Base-by-base conservation (phyloP, 176 grass and related monocot genomes). In the Oryza glumipatula region DNA sequence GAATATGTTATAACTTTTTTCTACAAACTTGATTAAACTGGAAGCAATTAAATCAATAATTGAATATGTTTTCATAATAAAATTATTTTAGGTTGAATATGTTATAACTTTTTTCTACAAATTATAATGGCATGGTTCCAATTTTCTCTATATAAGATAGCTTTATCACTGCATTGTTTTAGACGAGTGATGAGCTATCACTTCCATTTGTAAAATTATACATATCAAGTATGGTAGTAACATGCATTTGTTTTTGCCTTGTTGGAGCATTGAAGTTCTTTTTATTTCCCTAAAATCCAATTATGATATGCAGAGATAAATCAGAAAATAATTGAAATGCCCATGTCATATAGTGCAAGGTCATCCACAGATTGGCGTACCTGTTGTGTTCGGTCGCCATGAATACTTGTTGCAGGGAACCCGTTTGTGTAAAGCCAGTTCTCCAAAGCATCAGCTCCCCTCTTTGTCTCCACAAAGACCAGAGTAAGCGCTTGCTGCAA, bases 401-500 rank as follows among this genome's bases (percentile, higher is more conserved):
- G 95, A 90, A 98, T 98, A 77, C 92, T 94, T 80, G 95, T 93
- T 75, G 95, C 95, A 82, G 95, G 95, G 61, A 98, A 98, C 6
- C 88, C 90, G 2, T 98, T 98, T 81, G 74, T 95, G 80, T 70
- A 98, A 73, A 98, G 76, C 95, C 95, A 98, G 87, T 93, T 85
- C 83, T 98, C 95, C 54, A 98, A 80, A 74, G 95, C 86, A 91
- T 98, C 95, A 84, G 95, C 95, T 12, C 95, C 92, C 63, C 91
- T 91, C 89, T 98, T 98, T 64, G 95, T 98, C 82, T 98, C 95
- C 84, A 98, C 95, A 80, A 98, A 98, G 23, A 98, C 95, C 46
- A 98, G 81, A 75, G 95, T 98, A 63, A 98, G 88, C 72, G 89
- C 16, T 83, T 93, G 89, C 95, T 98, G 88, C 73, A 86, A 14